Evolutionary conservation across 257 asterid species (phyloP), one percentile per base, ranked within the genome.

Genomic region (Ilex aquifolium): DNA sequence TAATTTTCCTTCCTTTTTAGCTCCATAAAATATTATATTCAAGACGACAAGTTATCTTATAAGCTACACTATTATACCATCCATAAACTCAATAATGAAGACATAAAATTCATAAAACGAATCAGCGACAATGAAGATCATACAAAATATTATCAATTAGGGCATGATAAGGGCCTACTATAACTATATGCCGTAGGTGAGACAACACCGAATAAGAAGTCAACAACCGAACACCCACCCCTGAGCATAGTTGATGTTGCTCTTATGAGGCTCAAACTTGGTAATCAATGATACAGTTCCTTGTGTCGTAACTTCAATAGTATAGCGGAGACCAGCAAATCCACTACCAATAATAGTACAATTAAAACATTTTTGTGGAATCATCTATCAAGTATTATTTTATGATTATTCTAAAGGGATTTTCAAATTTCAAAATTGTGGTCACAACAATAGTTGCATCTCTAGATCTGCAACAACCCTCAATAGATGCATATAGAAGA

Each of bases 231-330:
- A 96, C 99, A 81, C 99, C 90, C 40, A 93, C 95, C 16, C 99
- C 73, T 93, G 99, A 48, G 99, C 99, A 76, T 93, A 93, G 68
- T 93, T 88, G 60, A 97, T 93, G 81, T 93, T 93, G 82, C 99
- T 84, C 77, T 90, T 96, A 42, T 93, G 99, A 40, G 97, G 96
- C 79, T 93, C 99, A 3, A 96, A 95, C 69, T 93, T 93, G n/a
- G 99, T 93, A 72, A 93, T 85, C 50, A 93, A 85, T 6, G 97
- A 92, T 70, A 93, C 97, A 8, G 90, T 79, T 71, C 99, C 99
- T 58, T 79, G 75, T 69, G 76, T 90, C 36, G 99, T 92, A 71
- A 90, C 99, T 82, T 93, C 99, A 9, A 93, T 93, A 49, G 97
- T 97, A 76, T 93, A 93, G 17, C 97, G 82, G 67, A 93, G 97